These are phyloP conservation scores for Gossypium herbaceum DNA, from an alignment of 345 rosid species.

Conservation along the genomic window DNA sequence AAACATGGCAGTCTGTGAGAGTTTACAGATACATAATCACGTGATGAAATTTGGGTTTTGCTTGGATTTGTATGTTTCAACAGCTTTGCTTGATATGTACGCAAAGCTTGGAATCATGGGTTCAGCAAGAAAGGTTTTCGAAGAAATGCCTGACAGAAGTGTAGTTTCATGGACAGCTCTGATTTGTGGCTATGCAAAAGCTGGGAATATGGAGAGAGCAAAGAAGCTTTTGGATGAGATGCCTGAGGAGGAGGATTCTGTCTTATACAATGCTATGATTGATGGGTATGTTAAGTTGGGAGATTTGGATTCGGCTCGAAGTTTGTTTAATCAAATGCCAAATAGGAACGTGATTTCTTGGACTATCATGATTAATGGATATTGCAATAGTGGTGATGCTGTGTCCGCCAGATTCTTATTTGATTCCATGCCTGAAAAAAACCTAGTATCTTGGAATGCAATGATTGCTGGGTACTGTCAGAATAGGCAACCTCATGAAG, in stretches of 20 bases:
- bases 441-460: slow-evolving; percentile 68
- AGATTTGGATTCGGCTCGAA: slow-evolving; percentile 49
- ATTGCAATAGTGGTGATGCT: slow-evolving; percentile 46
- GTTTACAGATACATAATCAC: slow-evolving; percentile 50
- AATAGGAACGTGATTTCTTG: slow-evolving; percentile 61
- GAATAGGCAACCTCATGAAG: slow-evolving; percentile 63
- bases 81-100: slow-evolving; percentile 68
- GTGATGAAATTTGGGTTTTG: slow-evolving; percentile 50
- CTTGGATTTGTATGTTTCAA: slow-evolving; percentile 56
- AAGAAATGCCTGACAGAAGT: slow-evolving; percentile 60
- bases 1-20: slow-evolving; percentile 38
- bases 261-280: slow-evolving; percentile 53
- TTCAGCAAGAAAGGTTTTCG: slow-evolving; percentile 48
- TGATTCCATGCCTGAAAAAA: slow-evolving; percentile 68
- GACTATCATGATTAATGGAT: slow-evolving; percentile 73
- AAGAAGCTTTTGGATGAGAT: slow-evolving; percentile 47
- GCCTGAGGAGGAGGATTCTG: slow-evolving; percentile 49
- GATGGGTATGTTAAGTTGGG: slow-evolving; percentile 66
- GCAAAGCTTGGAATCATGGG: slow-evolving; percentile 46
- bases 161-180: slow-evolving; percentile 75
- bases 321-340: slow-evolving; percentile 55
- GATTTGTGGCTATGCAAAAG: slow-evolving; percentile 53
- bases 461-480: slow-evolving; percentile 73
- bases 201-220: slow-evolving; percentile 46
- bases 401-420: slow-evolving; percentile 50